Percentiles rank a stretch among this genome's conserved stretches.
Evolutionary conservation across 768 basidiomycete species (phyloP).

Genomic region (Cubamyces lactineus): DNA sequence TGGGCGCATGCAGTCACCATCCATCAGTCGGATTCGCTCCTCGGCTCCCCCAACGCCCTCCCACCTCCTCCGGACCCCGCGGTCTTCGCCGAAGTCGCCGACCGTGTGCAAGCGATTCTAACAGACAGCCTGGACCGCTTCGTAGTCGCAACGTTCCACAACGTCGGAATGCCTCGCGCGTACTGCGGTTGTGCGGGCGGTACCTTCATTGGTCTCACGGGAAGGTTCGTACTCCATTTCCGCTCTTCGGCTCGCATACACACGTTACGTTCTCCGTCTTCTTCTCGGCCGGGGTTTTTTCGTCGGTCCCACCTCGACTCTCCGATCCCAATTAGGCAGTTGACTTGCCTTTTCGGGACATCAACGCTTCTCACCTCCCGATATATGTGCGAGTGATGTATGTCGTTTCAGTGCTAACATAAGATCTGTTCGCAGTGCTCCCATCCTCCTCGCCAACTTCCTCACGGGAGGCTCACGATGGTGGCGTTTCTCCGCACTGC

Average conservation of each 20-base stretch:
- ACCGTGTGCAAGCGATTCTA: conserved; percentile 61
- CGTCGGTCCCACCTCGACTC: background rate
- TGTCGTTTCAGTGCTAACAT: too few relatives aligned
- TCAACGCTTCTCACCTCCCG: background rate
- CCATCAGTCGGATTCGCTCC: conserved; percentile 7
- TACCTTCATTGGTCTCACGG: conserved; percentile 48
- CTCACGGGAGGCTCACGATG: conserved; percentile 52
- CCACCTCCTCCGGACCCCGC: conserved; percentile 63
- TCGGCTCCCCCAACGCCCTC: background rate
- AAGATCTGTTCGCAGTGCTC: conserved; percentile 24
- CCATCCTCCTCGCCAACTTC: conserved; percentile 46
- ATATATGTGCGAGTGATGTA: background rate
- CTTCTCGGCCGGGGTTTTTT: conserved; percentile 15
- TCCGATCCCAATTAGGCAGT: conserved; percentile 2
- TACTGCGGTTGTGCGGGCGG: conserved; percentile 73
- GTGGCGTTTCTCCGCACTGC: conserved; percentile 61
- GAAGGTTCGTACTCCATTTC: conserved; percentile 37
- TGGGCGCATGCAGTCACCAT: conserved; percentile 12
- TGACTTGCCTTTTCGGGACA: conserved; percentile 5
- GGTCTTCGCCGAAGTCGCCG: conserved; percentile 61
- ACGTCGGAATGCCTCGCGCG: conserved; percentile 70
- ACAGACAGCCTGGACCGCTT: conserved; percentile 67
- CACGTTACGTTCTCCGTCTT: conserved; percentile 10
- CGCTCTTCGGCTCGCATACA: conserved; percentile 2
- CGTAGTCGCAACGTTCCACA: conserved; percentile 68